These are phyloP conservation scores for Rhizophagus prolifer DNA, from an alignment of 192 early-diverging fungal genomes.

Conservation along the genomic window DNA sequence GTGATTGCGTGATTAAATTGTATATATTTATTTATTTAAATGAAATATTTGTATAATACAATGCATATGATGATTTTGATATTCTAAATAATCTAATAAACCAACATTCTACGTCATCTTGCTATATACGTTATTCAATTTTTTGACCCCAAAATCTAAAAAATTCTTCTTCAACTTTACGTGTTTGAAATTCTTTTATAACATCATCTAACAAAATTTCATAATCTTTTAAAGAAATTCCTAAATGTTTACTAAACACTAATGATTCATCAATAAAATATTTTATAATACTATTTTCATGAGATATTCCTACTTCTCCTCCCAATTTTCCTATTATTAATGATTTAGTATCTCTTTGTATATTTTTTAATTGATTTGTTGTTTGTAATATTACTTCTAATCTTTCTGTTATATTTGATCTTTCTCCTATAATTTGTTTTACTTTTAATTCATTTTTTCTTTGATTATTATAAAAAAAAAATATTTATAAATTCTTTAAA, in stretches of 20 bases:
- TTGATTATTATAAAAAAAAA: not conserved
- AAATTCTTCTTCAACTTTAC: not conserved
- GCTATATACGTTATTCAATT: not conserved
- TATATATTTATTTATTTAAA: too few species aligned
- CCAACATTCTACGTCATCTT: too few species aligned
- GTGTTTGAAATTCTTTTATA: not conserved
- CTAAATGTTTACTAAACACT: not conserved
- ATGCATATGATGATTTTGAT: too few species aligned
- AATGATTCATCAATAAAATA: not conserved
- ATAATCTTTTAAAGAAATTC: not conserved
- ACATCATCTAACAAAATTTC: not conserved
- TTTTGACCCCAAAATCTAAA: not conserved
- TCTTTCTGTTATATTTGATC: not conserved
- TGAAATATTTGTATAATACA: too few species aligned
- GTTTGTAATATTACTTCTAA: not conserved
- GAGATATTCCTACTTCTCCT: not conserved
- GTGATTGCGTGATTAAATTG: too few species aligned
- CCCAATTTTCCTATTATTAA: not conserved
- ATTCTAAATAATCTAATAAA: too few species aligned
- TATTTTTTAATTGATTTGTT: not conserved
- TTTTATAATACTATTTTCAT: not conserved
- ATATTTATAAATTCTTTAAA: not conserved
- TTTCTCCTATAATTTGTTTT: not conserved
- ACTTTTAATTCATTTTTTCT: not conserved
- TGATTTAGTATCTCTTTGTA: not conserved